phyloP scores from a whole-genome alignment of 2,329 filamentous ascomycete species.

The Rutstroemia sydowiana region DNA sequence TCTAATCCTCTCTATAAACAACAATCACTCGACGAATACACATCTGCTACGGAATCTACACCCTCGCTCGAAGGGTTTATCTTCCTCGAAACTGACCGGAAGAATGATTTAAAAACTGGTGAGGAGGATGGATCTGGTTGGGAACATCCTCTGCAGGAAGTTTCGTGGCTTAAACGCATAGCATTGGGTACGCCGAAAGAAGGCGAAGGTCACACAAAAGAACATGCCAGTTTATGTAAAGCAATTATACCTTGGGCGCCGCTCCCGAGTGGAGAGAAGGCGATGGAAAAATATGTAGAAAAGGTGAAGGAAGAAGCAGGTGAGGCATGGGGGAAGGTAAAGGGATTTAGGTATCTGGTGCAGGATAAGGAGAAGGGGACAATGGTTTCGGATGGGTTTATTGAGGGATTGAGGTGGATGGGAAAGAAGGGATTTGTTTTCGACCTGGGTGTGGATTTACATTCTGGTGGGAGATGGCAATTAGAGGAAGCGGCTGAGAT shows the following conservation, averaged over 20 bases:
- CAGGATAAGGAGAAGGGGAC: slow-evolving; percentile 66
- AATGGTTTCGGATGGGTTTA: slow-evolving; percentile 56
- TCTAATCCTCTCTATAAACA: slow-evolving; percentile 42
- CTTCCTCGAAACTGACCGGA: slow-evolving; percentile 76
- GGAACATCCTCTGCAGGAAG: slow-evolving; percentile 61
- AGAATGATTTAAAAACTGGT: slow-evolving; percentile 46
- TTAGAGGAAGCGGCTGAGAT: slow-evolving; percentile 64
- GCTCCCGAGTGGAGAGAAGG: slow-evolving; percentile 53
- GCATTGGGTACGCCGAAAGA: slow-evolving; percentile 49
- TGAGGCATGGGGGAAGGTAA: slow-evolving; percentile 55
- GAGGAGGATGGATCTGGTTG: slow-evolving; percentile 49
- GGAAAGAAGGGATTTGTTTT: slow-evolving; percentile 61
- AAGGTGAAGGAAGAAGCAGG: slow-evolving; percentile 55
- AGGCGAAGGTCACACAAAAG: slow-evolving; percentile 49
- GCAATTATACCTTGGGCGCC: slow-evolving; percentile 85
- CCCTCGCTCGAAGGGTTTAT: slow-evolving; percentile 60
- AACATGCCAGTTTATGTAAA: slow-evolving; percentile 49
- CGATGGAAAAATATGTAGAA: slow-evolving; percentile 58
- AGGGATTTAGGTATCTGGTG: slow-evolving; percentile 75
- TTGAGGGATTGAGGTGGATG: slow-evolving; percentile 58
- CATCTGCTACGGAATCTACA: slow-evolving; percentile 22
- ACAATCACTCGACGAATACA: slow-evolving; percentile 27
- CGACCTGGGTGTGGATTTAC: slow-evolving; percentile 77
- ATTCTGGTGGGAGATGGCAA: slow-evolving; percentile 67
- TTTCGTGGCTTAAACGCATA: slow-evolving; percentile 61